Percentiles rank a stretch among this genome's conserved stretches.
phyloP scores from a whole-genome alignment of 345 rosid genomes.

The Bretschneidera sinensis region DNA sequence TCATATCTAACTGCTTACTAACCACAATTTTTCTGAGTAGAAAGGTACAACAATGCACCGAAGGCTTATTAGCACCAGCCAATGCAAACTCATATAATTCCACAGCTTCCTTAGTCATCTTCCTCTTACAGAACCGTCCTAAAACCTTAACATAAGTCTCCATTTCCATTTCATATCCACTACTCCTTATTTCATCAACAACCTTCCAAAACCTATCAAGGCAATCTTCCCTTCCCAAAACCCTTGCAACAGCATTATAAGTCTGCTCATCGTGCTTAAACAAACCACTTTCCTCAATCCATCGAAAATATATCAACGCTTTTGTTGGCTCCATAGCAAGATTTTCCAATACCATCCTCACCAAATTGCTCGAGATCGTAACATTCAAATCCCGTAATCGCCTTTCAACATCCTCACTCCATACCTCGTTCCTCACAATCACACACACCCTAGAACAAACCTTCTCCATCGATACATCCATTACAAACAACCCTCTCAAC shows the following conservation, averaged over 20 bases:
- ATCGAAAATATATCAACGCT: constrained; percentile 73
- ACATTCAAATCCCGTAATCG: constrained; percentile 43
- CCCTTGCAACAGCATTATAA: constrained; percentile 67
- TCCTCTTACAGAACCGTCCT: constrained; percentile 53
- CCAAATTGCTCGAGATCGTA: constrained; percentile 44
- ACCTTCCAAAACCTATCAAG: constrained; percentile 77
- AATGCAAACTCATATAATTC: constrained; percentile 69
- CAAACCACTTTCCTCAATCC: constrained; percentile 66
- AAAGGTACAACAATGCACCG: constrained; percentile 39
- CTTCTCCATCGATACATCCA: constrained; percentile 47
- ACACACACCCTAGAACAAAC: constrained; percentile 47
- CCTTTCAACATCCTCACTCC: constrained; percentile 67
- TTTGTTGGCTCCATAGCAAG: constrained; percentile 68
- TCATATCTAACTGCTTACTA: constrained; percentile 52
- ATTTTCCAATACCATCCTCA: constrained; percentile 56
- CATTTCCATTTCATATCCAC: constrained; percentile 57
- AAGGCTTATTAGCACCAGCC: constrained; percentile 59
- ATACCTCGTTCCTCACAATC: constrained; percentile 59
- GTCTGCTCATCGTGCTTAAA: constrained; percentile 53
- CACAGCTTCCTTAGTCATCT: constrained; percentile 69
- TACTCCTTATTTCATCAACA: constrained; percentile 57
- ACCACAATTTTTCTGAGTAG: constrained; percentile 65
- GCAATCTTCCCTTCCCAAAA: constrained; percentile 74
- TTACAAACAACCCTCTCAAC: constrained; percentile 51
- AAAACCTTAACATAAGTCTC: constrained; percentile 55